Evolutionary conservation across 2,329 filamentous ascomycete genomes (phyloP).

Genomic region (Microcyclosporella mali): DNA sequence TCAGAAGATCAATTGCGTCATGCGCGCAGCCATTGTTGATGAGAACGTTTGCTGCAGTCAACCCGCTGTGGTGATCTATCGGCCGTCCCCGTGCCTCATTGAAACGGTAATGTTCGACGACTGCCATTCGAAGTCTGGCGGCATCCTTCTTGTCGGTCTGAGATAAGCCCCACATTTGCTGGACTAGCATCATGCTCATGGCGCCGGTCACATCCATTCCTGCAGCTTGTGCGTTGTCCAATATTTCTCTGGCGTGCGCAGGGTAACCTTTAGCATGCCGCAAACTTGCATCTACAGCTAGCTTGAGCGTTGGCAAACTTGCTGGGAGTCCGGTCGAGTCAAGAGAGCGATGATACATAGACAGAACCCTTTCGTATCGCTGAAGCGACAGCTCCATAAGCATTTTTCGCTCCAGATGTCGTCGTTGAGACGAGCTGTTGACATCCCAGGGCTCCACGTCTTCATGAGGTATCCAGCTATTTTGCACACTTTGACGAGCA

Average conservation of each 20-base stretch:
- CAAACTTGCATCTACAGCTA: constrained; percentile 28
- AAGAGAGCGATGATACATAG: constrained; percentile 20
- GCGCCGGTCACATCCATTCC: constrained; percentile 28
- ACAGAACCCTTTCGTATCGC: constrained; percentile 18
- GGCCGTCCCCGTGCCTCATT: constrained; percentile 25
- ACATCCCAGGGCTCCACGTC: background rate
- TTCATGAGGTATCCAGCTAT: background rate
- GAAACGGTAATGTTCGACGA: constrained; percentile 27
- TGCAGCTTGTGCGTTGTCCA: constrained; percentile 23
- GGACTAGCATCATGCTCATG: constrained; percentile 24
- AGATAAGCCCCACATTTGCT: constrained; percentile 19
- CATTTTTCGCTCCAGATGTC: constrained; percentile 20
- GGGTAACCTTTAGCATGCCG: constrained; percentile 18
- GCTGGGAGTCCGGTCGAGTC: constrained; percentile 19
- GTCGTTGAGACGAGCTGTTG: background rate
- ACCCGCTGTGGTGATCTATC: constrained; percentile 24
- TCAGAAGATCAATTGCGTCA: constrained; percentile 27
- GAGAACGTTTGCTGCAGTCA: constrained; percentile 27
- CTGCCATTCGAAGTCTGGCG: constrained; percentile 15
- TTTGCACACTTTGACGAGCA: too few relatives aligned
- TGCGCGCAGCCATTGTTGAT: constrained; percentile 21
- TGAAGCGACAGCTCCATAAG: constrained; percentile 20
- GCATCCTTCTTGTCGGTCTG: constrained; percentile 9
- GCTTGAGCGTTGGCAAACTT: constrained; percentile 24
- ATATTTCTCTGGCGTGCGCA: constrained; percentile 16